Evolutionary conservation across 306 rosid species (phyloP), one percentile per base, ranked within the genome.

Genomic region (Luffa aegyptiaca): DNA sequence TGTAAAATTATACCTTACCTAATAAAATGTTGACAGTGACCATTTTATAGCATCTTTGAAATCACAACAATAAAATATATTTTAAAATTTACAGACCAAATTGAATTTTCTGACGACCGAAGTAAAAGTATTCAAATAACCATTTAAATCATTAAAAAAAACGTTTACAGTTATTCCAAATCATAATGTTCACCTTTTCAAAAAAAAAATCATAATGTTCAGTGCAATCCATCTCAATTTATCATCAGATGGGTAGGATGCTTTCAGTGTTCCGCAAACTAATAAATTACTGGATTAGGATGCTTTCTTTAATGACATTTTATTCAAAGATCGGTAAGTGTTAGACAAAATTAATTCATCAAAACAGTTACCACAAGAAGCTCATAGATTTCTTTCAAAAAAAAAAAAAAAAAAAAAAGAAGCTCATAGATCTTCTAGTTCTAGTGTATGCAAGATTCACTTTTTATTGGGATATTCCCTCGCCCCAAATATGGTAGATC

Each of bases 401-500:
- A n/a, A n/a, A n/a, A n/a, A n/a, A n/a, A n/a, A n/a, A n/a, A n/a
- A n/a, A n/a, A n/a, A n/a, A n/a, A n/a, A 18, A 16, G 62, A 74
- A 48, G 62, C 46, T 35, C 59, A 49, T 6, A 51, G 17, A 33
- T 74, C 78, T 44, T 26, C 39, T 16, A 63, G 70, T 53, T 53
- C 69, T 31, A 20, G 33, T 5, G 6, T 74, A 66, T 3, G 5
- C 7, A 16, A 51, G 14, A 51, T 48, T 74, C 78, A 83, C 53
- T 86, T 80, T 85, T 91, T 91, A 62, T 46, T 85, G 51, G 90
- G 88, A 81, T 95, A 95, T 79, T 95, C 97, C 86, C 99, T 88
- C 71, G 96, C 79, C 58, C 97, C 99, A 83, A 95, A 93, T 87
- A 92, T 91, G 56, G 93, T 91, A 6, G 98, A 91, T 77, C 98